Percentiles rank a stretch among this genome's conserved stretches.
Evolutionary conservation across 2,329 filamentous ascomycete species (phyloP).

Genomic region (Xylariaceae sp.): DNA sequence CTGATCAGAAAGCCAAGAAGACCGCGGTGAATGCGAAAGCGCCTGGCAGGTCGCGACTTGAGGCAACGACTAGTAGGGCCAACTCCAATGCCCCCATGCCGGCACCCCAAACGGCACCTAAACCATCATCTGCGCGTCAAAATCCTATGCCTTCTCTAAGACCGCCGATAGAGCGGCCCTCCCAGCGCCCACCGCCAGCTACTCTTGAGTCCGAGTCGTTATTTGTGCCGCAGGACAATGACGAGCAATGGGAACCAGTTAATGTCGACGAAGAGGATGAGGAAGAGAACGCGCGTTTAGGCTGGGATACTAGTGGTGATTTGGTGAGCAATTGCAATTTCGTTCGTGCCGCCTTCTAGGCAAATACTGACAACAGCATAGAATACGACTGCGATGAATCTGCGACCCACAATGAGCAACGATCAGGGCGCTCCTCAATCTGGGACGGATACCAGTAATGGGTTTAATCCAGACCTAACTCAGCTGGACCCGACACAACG

Average conservation of each 20-base stretch:
- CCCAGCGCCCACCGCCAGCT: conserved; percentile 51
- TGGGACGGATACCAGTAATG: conserved; percentile 17
- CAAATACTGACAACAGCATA: conserved; percentile 27
- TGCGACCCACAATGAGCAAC: conserved; percentile 38
- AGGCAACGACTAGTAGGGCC: conserved; percentile 45
- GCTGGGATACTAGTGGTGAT: conserved; percentile 68
- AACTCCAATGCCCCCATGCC: conserved; percentile 33
- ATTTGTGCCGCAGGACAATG: conserved; percentile 67
- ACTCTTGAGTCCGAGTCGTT: conserved; percentile 63
- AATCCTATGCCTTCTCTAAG: conserved; percentile 40
- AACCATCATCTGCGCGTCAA: conserved; percentile 35
- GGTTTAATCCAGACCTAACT: conserved; percentile 20
- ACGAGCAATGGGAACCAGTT: conserved; percentile 68
- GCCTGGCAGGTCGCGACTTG: conserved; percentile 41
- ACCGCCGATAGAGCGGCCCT: conserved; percentile 40
- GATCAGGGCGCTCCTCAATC: conserved; percentile 27
- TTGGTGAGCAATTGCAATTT: conserved; percentile 45
- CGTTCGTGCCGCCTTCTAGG: conserved; percentile 20
- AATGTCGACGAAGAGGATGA: conserved; percentile 56
- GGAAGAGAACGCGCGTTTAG: conserved; percentile 61
- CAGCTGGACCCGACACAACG: conserved; percentile 68
- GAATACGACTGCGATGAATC: conserved; percentile 43
- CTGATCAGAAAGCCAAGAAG: conserved; percentile 46
- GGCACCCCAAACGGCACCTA: conserved; percentile 35
- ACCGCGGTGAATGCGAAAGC: conserved; percentile 39